Evolutionary conservation across 140 eudicot genomes (phyloP).

Genomic region (Erigeron philadelphicus): DNA sequence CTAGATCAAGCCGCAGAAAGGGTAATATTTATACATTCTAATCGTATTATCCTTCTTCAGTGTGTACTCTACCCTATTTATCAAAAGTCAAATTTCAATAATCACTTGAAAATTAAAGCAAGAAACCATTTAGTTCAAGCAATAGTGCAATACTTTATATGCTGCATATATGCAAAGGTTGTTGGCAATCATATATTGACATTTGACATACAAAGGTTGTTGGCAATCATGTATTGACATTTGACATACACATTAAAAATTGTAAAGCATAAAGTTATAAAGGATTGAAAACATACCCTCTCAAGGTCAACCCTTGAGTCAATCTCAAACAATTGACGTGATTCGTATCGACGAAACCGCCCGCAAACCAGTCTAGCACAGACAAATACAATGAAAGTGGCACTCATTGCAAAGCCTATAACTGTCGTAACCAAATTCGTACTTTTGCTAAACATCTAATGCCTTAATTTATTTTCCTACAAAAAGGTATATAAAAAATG

Average conservation of each 20-base stretch:
- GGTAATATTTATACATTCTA: slow-evolving; percentile 9
- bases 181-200: slow-evolving; percentile 1
- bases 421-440: slow-evolving; percentile 82
- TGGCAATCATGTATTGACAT: background rate
- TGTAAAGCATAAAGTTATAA: slow-evolving; percentile 2
- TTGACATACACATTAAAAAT: background rate
- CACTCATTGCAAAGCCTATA: slow-evolving; percentile 93
- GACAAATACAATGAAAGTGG: slow-evolving; percentile 83
- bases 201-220: background rate
- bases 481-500: background rate
- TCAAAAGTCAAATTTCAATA: slow-evolving; percentile 12
- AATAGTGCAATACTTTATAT: slow-evolving; percentile 5
- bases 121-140: background rate
- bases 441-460: slow-evolving; percentile 53
- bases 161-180: slow-evolving; percentile 4
- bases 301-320: slow-evolving; percentile 80
- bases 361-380: slow-evolving; percentile 94
- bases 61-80: background rate
- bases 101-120: background rate
- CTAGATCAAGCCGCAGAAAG: background rate
- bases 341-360: slow-evolving; percentile 61
- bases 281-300: slow-evolving; percentile 47
- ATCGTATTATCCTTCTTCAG: background rate
- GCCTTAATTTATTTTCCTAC: slow-evolving; percentile 8
- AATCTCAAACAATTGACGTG: slow-evolving; percentile 61